Percentiles rank a stretch among this genome's conserved stretches.
Evolutionary conservation across 169 alveolate genomes (phyloP).

Genomic region (Eimeria sp.): DNA sequence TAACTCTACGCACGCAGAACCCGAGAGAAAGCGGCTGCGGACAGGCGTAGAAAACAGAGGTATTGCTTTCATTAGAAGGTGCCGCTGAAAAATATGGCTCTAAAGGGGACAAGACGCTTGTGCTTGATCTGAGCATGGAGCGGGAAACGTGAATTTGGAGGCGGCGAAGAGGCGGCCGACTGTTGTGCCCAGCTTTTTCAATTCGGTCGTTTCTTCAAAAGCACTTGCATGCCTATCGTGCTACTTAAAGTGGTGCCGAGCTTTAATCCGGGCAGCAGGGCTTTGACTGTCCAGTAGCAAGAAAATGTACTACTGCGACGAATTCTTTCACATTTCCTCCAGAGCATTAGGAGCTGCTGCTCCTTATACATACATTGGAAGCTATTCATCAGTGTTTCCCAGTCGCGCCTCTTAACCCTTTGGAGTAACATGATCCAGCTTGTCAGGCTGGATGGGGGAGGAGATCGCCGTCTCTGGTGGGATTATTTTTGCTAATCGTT

Average conservation of each 20-base stretch:
- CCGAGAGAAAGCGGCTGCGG: background rate
- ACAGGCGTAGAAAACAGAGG: background rate
- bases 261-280: background rate
- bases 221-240: background rate
- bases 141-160: background rate
- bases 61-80: background rate
- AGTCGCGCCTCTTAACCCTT: background rate
- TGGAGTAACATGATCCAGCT: background rate
- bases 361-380: background rate
- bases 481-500: too few relatives aligned
- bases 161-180: constrained; percentile 1
- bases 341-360: background rate
- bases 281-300: background rate
- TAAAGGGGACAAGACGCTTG: background rate
- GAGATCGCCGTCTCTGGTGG: background rate
- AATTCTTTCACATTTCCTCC: background rate
- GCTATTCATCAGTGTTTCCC: background rate
- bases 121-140: background rate
- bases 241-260: background rate
- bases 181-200: background rate
- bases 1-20: too few relatives aligned
- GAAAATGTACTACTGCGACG: background rate
- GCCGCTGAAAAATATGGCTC: background rate
- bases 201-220: background rate
- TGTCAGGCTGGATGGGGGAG: background rate